A percentile compares a stretch with the other conserved stretches of the same genome.
These are phyloP conservation scores for Nothopassalora personata DNA, from an alignment of 2,329 filamentous ascomycete genomes.

Conservation along the genomic window DNA sequence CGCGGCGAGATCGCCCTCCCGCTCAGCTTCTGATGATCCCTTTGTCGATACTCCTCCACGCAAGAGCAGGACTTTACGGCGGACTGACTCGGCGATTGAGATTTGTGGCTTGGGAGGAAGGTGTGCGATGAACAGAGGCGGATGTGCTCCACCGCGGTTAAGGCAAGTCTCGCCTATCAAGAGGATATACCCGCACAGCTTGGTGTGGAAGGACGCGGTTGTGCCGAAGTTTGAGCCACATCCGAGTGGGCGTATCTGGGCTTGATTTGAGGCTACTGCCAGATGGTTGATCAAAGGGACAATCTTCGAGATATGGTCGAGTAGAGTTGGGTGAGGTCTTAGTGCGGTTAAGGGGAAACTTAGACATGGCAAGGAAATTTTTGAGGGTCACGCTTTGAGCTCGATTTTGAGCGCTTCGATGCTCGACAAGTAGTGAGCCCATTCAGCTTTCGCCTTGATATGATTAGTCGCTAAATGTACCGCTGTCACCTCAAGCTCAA, in stretches of 20 bases:
- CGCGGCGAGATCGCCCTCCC: not conserved
- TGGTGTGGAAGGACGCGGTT: not conserved
- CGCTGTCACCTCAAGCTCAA: too few relatives aligned
- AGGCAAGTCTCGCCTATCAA: not conserved
- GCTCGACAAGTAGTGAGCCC: too few relatives aligned
- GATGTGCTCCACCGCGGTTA: not conserved
- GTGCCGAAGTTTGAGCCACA: not conserved
- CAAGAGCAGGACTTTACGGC: not conserved
- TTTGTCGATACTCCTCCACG: not conserved
- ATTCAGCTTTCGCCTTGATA: too few relatives aligned
- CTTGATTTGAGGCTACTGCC: not conserved
- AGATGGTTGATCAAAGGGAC: not conserved
- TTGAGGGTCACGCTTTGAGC: too few relatives aligned
- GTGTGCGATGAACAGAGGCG: not conserved
- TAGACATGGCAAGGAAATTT: too few relatives aligned
- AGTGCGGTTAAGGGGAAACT: too few relatives aligned
- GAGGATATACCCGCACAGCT: not conserved
- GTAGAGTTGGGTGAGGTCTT: too few relatives aligned
- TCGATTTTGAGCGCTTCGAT: too few relatives aligned
- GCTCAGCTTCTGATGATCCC: not conserved
- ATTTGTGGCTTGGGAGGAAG: not conserved
- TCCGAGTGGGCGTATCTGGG: not conserved
- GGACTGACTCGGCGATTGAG: not conserved
- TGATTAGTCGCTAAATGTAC: too few relatives aligned
- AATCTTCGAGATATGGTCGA: too few relatives aligned